Evolutionary conservation across 352 stramenopile species (phyloP), one percentile per base, ranked within the genome.

Genomic region (Elongisporangium anandrum): DNA sequence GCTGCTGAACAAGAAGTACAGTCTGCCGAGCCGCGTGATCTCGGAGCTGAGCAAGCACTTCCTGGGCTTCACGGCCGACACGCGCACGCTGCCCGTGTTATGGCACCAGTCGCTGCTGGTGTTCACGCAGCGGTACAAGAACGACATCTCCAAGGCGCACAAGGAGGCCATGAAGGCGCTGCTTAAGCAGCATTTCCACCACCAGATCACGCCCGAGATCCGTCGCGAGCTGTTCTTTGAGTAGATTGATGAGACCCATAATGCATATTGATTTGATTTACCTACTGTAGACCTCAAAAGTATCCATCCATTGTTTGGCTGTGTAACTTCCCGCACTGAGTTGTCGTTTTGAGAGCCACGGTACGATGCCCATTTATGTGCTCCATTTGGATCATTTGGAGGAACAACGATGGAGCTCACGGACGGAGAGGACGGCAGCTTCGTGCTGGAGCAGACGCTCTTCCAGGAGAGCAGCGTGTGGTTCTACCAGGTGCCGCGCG

Each of bases 1-100:
- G 29, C 81, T 99, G 13, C 84, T 99, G 24, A 98, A 99, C 83
- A 99, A 99, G 75, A 99, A 99, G 80, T 99, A 99, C 81, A 97
- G 95, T 55, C 81, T 99, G 38, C 97, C 98, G 5, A 97, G 94
- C 58, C 87, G 89, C 41, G 97, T 99, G 23, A 98, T 99, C 73
- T 81, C 83, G 39, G 95, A 95, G 62, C 79, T 99, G 50, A 95
- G 97, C 48, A 83, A 94, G 65, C 95, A 99, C 75, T 99, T 99
- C 77, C 66, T 94, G 26, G 75, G 72, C 50, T 99, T 99, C 75
- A 88, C 88, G 59, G 63, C 73, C 20, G 89, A 95, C 67, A 74
- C 82, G 57, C 83, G 87, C 66, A 79, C 72, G 63, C 81, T 99
- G 50, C 97, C 97, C 5, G 97, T 99, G 50, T 72, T 99, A 61